Conservation (phyloP, 2,329 filamentous ascomycete species). For the Cryphonectria parasitica region DNA sequence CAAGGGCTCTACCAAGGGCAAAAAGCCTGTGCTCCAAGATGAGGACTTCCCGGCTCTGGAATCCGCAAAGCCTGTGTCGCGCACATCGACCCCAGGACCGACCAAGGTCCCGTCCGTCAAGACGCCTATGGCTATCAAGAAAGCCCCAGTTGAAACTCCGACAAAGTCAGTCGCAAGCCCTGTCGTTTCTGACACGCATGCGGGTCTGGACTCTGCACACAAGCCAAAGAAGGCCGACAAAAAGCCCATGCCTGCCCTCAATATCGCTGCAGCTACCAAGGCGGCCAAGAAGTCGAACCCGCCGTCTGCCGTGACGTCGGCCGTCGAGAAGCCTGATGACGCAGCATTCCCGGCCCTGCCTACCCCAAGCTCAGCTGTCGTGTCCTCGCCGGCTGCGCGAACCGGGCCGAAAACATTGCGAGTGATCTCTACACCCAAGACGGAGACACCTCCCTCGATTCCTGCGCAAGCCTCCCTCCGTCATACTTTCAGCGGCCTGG, state of each 20-base stretch:
- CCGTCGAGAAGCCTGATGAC: constrained; percentile 41
- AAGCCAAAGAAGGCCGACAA: constrained; percentile 38
- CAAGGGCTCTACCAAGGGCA: constrained; percentile 38
- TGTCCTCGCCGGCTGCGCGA: constrained; percentile 56
- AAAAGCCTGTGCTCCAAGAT: constrained; percentile 51
- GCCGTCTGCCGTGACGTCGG: constrained; percentile 34
- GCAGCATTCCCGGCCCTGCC: constrained; percentile 57
- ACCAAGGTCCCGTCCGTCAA: constrained; percentile 39
- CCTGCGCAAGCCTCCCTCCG: constrained; percentile 46
- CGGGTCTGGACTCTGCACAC: constrained; percentile 9
- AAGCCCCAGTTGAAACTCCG: constrained; percentile 33
- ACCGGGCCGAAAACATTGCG: constrained; percentile 66
- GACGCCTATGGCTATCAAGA: constrained; percentile 42
- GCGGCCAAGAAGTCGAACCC: constrained; percentile 39
- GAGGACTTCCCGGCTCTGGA: constrained; percentile 67
- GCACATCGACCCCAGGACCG: constrained; percentile 36
- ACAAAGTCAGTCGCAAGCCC: constrained; percentile 27
- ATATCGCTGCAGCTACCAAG: constrained; percentile 55
- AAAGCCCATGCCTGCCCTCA: constrained; percentile 48
- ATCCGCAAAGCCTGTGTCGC: constrained; percentile 43
- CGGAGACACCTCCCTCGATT: constrained; percentile 53
- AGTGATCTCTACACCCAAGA: constrained; percentile 69
- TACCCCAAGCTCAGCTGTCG: constrained; percentile 50
- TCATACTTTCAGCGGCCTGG: constrained; percentile 45
- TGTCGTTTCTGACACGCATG: constrained; percentile 9